Conservation (phyloP, 2,329 filamentous ascomycete species). For the Fusarium sulawesiense region DNA sequence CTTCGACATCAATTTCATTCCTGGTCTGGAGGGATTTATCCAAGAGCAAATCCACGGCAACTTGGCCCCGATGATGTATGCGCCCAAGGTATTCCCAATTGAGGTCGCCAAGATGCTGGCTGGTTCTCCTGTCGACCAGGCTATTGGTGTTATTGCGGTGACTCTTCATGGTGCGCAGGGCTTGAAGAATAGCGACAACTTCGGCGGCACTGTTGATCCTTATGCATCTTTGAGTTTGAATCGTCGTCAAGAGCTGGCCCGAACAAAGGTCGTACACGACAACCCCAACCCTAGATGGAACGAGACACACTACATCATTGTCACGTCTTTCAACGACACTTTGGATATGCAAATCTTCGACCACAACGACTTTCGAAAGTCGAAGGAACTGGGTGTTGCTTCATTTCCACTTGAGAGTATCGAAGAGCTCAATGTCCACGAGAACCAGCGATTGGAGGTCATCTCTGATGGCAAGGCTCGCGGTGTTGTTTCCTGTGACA, state of each 20-base stretch:
- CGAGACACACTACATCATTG: slow-evolving; percentile 94
- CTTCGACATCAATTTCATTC: slow-evolving; percentile 99
- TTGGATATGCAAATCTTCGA: slow-evolving; percentile 89
- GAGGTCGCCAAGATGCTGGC: slow-evolving; percentile 99
- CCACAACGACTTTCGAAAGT: slow-evolving; percentile 95
- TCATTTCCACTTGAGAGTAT: slow-evolving; percentile 87
- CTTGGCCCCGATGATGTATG: slow-evolving; percentile 96
- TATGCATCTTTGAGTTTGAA: slow-evolving; percentile 90
- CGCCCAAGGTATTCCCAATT: slow-evolving; percentile 96
- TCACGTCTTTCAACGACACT: slow-evolving; percentile 89
- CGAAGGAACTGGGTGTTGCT: slow-evolving; percentile 91
- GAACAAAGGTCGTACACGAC: slow-evolving; percentile 89
- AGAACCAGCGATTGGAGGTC: slow-evolving; percentile 87
- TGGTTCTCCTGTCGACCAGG: slow-evolving; percentile 92
- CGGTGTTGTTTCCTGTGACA: slow-evolving; percentile 81
- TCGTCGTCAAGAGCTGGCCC: slow-evolving; percentile 80
- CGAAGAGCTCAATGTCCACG: slow-evolving; percentile 79
- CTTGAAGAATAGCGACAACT: slow-evolving; percentile 94
- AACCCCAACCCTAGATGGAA: slow-evolving; percentile 92
- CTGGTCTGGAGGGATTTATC: slow-evolving; percentile 92
- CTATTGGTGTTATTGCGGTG: slow-evolving; percentile 91
- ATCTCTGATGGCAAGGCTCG: slow-evolving; percentile 85
- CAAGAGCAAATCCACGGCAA: slow-evolving; percentile 96
- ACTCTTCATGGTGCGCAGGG: slow-evolving; percentile 92
- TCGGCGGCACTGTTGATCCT: slow-evolving; percentile 90